A percentile compares a stretch with the other conserved stretches of the same genome.
Conservation (phyloP, 352 stramenopile genomes). For the Pythium periplocum region DNA sequence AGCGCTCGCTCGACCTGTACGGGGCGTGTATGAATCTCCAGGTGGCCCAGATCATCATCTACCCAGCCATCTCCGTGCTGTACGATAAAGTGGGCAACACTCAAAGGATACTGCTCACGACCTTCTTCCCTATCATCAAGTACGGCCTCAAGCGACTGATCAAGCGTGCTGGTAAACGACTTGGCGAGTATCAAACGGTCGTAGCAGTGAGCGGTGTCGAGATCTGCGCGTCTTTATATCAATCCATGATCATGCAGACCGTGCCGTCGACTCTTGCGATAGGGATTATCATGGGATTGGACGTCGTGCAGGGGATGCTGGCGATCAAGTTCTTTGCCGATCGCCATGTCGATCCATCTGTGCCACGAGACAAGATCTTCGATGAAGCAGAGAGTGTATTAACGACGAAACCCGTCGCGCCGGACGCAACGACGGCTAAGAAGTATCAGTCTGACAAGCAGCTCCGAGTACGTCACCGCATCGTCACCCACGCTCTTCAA, state of each 20-base stretch:
- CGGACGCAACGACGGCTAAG: too few species aligned
- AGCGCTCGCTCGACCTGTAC: neutral
- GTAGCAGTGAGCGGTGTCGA: neutral
- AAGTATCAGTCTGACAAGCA: too few species aligned
- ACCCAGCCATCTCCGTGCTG: neutral
- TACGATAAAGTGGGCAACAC: neutral
- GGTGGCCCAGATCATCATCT: neutral
- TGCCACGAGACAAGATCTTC: neutral
- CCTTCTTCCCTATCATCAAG: neutral
- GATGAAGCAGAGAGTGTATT: too few species aligned
- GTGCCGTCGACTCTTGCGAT: neutral
- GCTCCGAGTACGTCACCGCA: too few species aligned
- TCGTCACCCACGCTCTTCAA: conserved; percentile 2
- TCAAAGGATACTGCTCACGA: neutral
- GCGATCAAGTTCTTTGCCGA: neutral
- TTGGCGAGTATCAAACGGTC: neutral
- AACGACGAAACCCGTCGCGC: too few species aligned
- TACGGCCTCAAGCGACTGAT: neutral
- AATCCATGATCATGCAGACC: conserved; percentile 5
- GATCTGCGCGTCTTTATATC: conserved; percentile 3
- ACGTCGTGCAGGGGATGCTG: conserved; percentile 1
- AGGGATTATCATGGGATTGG: neutral
- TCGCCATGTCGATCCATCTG: neutral
- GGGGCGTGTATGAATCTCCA: neutral
- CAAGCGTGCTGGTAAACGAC: neutral